Evolutionary conservation across 2,329 filamentous ascomycete species (phyloP), one percentile per base, ranked within the genome.

Genomic region (Arthrobotrys musiformis): DNA sequence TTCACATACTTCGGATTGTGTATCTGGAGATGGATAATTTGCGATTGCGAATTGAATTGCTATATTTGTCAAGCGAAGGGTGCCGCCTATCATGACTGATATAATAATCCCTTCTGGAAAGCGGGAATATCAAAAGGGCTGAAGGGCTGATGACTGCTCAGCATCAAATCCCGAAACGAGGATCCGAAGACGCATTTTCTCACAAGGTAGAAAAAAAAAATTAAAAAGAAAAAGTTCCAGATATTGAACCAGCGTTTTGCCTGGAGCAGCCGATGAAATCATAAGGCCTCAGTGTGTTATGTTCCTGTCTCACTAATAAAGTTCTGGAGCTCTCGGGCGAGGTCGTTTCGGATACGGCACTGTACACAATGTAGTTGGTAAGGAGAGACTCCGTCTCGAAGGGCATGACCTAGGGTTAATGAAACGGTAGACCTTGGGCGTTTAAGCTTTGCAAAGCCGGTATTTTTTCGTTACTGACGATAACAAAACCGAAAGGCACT

Each of bases 321-420:
- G 61, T 77, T 69, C 66, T 67, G 48, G 66, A 77, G 66, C 66
- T 70, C 66, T 62, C 64, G 54, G 54, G 17, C 24, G 58, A 58
- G 37, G 58, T 66, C 17, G 56, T 70, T 69, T 70, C 66, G 66
- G 73, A 63, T 70, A 52, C 66, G 67, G 72, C 72, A 58, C 35
- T 26, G 1, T 11, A 19, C 24, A 56, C 46, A 5, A 8, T 33
- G 13, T 40, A n/a, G 26, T 28, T 44, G 46, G 54, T 63, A 40
- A 64, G 30, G 70, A 64, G 61, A 70, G 73, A 70, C 73, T 66
- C 61, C 73, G 73, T 66, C 73, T 76, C 72, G 64, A 56, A 76
- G 72, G 58, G 46, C 24, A 66, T 30, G 48, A 54, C 60, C 54
- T 44, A 61, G 54, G 56, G 50, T 19, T 56, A 42, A 62, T 28